A percentile compares a stretch with the other conserved stretches of the same genome.
Conservation (phyloP, 306 rosid genomes). For the Ormosia emarginata region DNA sequence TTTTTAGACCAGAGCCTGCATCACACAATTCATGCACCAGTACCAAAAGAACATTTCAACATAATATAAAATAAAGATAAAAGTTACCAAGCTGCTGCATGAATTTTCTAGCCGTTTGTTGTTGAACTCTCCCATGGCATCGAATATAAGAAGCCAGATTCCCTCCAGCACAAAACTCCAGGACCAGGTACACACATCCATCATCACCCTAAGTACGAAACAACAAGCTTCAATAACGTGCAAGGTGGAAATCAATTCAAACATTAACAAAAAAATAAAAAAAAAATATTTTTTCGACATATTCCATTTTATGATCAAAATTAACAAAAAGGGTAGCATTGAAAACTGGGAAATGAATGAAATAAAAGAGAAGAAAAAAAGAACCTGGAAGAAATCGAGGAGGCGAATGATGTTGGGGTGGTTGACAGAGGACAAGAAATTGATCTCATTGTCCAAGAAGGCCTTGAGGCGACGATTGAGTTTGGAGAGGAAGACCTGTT, state of each 20-base stretch:
- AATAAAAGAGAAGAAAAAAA: neutral
- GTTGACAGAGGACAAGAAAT: conserved; percentile 52
- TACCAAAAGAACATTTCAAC: neutral
- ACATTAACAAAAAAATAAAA: neutral
- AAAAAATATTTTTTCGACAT: neutral
- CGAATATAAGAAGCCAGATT: conserved; percentile 54
- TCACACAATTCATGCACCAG: neutral
- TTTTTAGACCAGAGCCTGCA: conserved; percentile 51
- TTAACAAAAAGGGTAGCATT: neutral
- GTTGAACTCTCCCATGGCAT: conserved; percentile 48
- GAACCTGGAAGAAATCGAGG: conserved; percentile 45
- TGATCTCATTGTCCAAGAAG: conserved; percentile 47
- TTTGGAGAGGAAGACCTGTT: conserved; percentile 45
- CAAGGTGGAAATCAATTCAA: neutral
- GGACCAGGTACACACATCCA: conserved; percentile 43
- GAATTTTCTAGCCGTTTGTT: conserved; percentile 48
- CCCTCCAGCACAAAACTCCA: conserved; percentile 64
- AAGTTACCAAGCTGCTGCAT: conserved; percentile 65
- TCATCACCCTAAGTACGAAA: conserved; percentile 37
- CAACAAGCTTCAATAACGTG: neutral
- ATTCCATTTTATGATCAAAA: neutral
- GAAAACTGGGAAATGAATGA: neutral
- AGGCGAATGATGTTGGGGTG: conserved; percentile 62
- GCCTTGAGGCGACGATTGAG: conserved; percentile 41
- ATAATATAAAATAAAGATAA: neutral